Base-by-base conservation (phyloP, 768 basidiomycete species). In the Lactarius indigo region DNA sequence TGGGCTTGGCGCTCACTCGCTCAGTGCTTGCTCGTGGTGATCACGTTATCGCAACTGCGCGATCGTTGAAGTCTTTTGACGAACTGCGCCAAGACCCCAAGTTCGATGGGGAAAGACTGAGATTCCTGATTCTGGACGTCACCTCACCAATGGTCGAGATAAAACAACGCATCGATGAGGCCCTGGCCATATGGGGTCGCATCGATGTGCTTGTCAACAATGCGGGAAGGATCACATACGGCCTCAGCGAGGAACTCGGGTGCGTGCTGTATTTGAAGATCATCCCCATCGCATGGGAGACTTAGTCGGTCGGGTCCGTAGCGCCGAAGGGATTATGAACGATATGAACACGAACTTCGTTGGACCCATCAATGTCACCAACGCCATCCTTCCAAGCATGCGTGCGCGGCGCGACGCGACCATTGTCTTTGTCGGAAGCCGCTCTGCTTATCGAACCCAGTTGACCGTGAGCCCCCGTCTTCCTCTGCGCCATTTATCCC, bases 341-440 rank as follows among this genome's bases (percentile, higher is more conserved):
- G 50, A 63, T 35, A 44, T 66, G 52, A n/a, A 44, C 44, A 80
- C 78, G n/a, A 83, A 83, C 68, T 75, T 82, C 61, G 80, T 81
- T 60, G 81, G 82, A 13, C 74, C 76, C 5, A 73, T 83, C 42
- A 81, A 81, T 66, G 77, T 81, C 42, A 80, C 77, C n/a, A 78
- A 78, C 65, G 80, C 82, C 35, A 72, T 78, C 39, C 74, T 83
- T 7, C 82, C 82, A 12, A 72, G 80, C 69, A 76, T 80, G 75
- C 76, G 79, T 37, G 66, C 71, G 59, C 75, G 76, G 42, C 62
- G 74, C 64, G 69, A 72, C 44, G 78, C 79, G 41, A 78, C 77
- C 12, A 65, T 80, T 54, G 74, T 79, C 58, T 73, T 78, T 33
- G 73, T 80, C 20, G 78, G 78, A 44, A 77, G 76, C 70, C 73